These are phyloP conservation scores for Lecanicillium sp. DNA, from an alignment of 2,329 filamentous ascomycete species.

Conservation along the genomic window DNA sequence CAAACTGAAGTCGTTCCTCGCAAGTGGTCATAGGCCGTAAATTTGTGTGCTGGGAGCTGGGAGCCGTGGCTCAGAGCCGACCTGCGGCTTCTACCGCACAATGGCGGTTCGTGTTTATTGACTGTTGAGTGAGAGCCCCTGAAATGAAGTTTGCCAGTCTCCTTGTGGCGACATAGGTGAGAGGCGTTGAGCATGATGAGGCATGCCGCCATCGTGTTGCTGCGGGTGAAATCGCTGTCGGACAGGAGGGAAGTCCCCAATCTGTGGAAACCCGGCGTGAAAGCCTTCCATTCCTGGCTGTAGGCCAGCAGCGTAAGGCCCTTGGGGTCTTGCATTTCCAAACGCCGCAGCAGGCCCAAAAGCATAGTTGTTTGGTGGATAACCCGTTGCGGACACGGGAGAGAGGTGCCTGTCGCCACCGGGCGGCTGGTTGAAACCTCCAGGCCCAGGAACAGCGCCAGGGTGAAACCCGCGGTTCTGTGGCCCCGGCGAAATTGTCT, in stretches of 20 bases:
- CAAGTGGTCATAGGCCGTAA: too few relatives aligned
- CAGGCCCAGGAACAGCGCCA: slow-evolving; percentile 1
- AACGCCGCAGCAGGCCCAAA: slow-evolving; percentile 25
- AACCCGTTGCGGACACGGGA: slow-evolving; percentile 27
- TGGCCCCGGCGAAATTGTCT: slow-evolving; percentile 4
- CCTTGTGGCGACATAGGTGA: slow-evolving; percentile 36
- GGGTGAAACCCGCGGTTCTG: slow-evolving; percentile 32
- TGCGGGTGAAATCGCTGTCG: slow-evolving; percentile 39
- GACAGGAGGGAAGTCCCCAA: slow-evolving; percentile 36
- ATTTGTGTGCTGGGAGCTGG: too few relatives aligned
- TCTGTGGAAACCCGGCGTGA: slow-evolving; percentile 24
- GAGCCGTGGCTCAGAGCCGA: too few relatives aligned
- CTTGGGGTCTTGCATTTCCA: slow-evolving; percentile 20
- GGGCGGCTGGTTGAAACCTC: slow-evolving; percentile 32
- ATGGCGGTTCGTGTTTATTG: slow-evolving; percentile 27
- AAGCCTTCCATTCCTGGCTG: slow-evolving; percentile 23
- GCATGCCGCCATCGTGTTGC: slow-evolving; percentile 25
- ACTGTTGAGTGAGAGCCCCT: slow-evolving; percentile 65
- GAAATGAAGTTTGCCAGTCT: slow-evolving; percentile 59
- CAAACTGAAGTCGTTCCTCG: slow-evolving; percentile 3
- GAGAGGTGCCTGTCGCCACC: slow-evolving; percentile 32
- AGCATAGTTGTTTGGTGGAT: slow-evolving; percentile 26
- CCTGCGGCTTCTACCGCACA: too few relatives aligned
- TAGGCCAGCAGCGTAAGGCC: slow-evolving; percentile 19
- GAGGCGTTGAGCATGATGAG: slow-evolving; percentile 28